These are phyloP conservation scores for Castanospermum australe DNA, from an alignment of 306 rosid species.

Conservation along the genomic window DNA sequence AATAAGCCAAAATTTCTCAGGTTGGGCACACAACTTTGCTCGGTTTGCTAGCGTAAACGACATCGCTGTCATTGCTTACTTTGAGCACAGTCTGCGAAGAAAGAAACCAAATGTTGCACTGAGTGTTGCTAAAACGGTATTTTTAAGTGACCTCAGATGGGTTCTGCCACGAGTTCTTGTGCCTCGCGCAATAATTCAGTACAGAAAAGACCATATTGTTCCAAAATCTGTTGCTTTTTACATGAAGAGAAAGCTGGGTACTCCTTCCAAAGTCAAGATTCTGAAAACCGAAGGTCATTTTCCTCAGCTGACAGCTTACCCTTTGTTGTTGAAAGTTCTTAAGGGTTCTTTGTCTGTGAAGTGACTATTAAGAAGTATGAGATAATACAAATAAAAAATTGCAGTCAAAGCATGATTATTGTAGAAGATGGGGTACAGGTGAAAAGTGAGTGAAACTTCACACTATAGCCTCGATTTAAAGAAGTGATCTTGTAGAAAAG, in stretches of 20 bases:
- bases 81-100: conserved; percentile 40
- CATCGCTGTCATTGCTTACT: conserved; percentile 27
- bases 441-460: neutral
- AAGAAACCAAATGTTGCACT: conserved; percentile 47
- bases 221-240: conserved; percentile 40
- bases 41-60: conserved; percentile 26
- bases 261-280: conserved; percentile 31
- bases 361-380: neutral
- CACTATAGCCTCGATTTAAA: neutral
- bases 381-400: neutral
- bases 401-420: neutral
- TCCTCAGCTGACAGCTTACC: conserved; percentile 47
- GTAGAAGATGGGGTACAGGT: neutral
- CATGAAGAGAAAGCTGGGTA: conserved; percentile 38
- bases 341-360: neutral
- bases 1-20: conserved; percentile 31
- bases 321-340: conserved; percentile 34
- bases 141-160: conserved; percentile 41
- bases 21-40: conserved; percentile 40
- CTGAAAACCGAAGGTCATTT: conserved; percentile 43
- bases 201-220: conserved; percentile 30
- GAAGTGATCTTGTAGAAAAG: neutral
- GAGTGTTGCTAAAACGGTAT: conserved; percentile 31
- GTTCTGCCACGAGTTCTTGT: conserved; percentile 38
- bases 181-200: conserved; percentile 48